Evolutionary conservation across 441 rosid species (phyloP), one percentile per base, ranked within the genome.

Genomic region (Gossypium trilobum): DNA sequence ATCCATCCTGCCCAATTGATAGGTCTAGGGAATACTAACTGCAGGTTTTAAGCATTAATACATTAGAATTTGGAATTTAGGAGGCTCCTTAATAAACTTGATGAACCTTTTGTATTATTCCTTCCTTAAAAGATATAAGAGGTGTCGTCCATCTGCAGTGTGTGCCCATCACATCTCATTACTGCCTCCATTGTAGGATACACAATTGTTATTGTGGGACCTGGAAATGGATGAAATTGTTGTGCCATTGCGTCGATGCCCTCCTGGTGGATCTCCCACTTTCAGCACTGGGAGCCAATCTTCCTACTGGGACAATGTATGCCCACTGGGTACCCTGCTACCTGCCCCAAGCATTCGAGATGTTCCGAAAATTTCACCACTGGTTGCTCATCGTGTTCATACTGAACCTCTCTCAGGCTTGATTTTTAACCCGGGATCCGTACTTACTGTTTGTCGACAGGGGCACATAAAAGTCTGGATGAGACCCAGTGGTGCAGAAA

Each of bases 201-300:
- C 99, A 0, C 97, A 87, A 59, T 85, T 95, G 82, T 88, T 95
- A 57, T 84, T 95, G 61, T 95, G 99, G 99, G 99, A 95, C 85
- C 82, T 95, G 31, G 95, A 95, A 85, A 85, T 88, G 93, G 98
- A 95, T 22, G 99, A 95, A 80, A 93, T 95, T 48, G 98, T 95
- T 13, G 99, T 95, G 80, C 99, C 99, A 63, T 78, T 91, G 44
- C 86, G 98, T 19, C 82, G 98, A 65, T 74, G 86, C 75, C 89
- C 95, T 74, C 92, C 88, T 25, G 99, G 99, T 75, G 99, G 97
- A 58, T 95, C 99, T 11, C 99, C 98, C 5, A 91, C 96, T 56
- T 91, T 82, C 82, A 70, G 96, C 75, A 74, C 97, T 0, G 99
- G 99, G 74, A 95, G 98, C 81, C 99, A 95, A 61, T 91, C 99